Evolutionary conservation across 192 early-diverging fungal genomes (phyloP).

Genomic region (Coemansia sp.): DNA sequence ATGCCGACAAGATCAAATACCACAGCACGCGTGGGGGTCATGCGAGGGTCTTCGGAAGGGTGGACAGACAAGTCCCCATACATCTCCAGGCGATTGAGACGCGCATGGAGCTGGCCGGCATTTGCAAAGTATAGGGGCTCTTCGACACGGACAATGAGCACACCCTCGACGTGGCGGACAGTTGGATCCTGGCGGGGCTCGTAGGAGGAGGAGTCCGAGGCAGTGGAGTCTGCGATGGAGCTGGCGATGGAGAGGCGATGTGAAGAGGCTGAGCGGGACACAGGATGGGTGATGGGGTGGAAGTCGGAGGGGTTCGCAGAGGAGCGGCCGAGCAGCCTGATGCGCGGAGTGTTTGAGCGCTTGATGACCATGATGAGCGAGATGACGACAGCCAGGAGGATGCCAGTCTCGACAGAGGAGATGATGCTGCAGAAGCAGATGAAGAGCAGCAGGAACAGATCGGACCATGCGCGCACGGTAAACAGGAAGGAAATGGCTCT

Average conservation of each 20-base stretch:
- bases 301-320: constrained; percentile 67
- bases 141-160: constrained; percentile 85
- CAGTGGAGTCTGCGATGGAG: constrained; percentile 6
- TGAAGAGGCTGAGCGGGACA: constrained; percentile 49
- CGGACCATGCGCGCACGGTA: constrained; percentile 76
- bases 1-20: constrained; percentile 94
- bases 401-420: constrained; percentile 90
- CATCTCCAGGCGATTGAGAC: constrained; percentile 87
- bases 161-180: constrained; percentile 75
- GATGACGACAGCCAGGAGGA: constrained; percentile 83
- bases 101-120: constrained; percentile 92
- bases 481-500: constrained; percentile 80
- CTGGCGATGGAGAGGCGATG: constrained; percentile 25
- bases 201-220: not conserved
- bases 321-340: constrained; percentile 71
- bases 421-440: constrained; percentile 91
- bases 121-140: constrained; percentile 98
- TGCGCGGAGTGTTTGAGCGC: constrained; percentile 82
- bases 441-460: constrained; percentile 77
- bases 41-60: constrained; percentile 86
- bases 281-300: constrained; percentile 59
- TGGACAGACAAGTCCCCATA: constrained; percentile 94
- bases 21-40: constrained; percentile 70
- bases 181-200: constrained; percentile 27
- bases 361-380: constrained; percentile 91